phyloP scores from a whole-genome alignment of 1,284 basidiomycete species.

The Meira nashicola region DNA sequence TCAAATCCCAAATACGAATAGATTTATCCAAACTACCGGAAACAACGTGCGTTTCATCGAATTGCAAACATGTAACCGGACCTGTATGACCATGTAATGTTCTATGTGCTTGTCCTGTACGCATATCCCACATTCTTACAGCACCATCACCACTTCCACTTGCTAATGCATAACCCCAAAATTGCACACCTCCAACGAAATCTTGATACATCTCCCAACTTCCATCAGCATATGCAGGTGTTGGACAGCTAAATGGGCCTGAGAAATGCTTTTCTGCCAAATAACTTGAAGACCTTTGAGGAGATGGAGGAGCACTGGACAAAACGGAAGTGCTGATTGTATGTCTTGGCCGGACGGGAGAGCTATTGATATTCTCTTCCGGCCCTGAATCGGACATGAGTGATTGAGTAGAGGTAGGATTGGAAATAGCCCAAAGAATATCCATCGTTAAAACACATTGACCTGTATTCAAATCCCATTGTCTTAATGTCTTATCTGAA shows the following conservation, averaged over 20 bases:
- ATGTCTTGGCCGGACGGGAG: conserved; percentile 2
- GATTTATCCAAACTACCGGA: conserved; percentile 90
- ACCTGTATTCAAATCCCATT: conserved; percentile 95
- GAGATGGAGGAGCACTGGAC: neutral
- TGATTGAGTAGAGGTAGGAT: conserved; percentile 65
- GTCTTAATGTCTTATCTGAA: conserved; percentile 93
- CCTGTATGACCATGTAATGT: conserved; percentile 88
- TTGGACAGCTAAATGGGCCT: conserved; percentile 62
- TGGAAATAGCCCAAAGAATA: conserved; percentile 97
- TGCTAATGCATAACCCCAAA: conserved; percentile 96
- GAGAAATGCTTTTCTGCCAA: conserved; percentile 49
- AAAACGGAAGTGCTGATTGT: neutral
- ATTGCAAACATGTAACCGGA: conserved; percentile 90
- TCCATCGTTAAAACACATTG: conserved; percentile 99
- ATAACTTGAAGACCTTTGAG: neutral
- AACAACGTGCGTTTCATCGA: conserved; percentile 89
- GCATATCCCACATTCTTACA: conserved; percentile 99
- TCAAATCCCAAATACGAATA: conserved; percentile 73
- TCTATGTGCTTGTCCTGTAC: conserved; percentile 92
- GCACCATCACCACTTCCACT: conserved; percentile 95
- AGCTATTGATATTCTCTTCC: neutral
- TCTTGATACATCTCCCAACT: conserved; percentile 91
- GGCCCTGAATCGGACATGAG: conserved; percentile 21
- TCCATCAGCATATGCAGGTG: conserved; percentile 80
- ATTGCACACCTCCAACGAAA: conserved; percentile 94